These are phyloP conservation scores for Trametes elegans DNA, from an alignment of 768 basidiomycete genomes.

Conservation along the genomic window DNA sequence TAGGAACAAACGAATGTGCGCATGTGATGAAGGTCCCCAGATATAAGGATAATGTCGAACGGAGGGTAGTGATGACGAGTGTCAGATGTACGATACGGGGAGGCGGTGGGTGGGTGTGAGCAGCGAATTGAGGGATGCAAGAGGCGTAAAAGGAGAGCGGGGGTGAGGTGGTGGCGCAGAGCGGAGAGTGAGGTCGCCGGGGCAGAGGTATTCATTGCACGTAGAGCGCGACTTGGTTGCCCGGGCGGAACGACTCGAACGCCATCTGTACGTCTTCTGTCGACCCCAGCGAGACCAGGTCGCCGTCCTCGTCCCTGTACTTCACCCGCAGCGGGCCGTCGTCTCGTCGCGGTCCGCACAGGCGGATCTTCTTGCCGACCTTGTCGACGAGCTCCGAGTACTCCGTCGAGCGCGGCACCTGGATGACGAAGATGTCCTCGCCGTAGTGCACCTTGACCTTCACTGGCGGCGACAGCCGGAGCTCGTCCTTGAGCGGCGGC, in stretches of 20 bases:
- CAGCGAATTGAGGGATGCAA: slow-evolving; percentile 1
- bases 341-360: slow-evolving; percentile 80
- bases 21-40: slow-evolving; percentile 21
- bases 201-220: slow-evolving; percentile 53
- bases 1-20: slow-evolving; percentile 24
- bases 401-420: slow-evolving; percentile 76
- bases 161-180: slow-evolving; percentile 10
- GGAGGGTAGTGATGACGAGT: slow-evolving; percentile 14
- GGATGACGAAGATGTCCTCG: slow-evolving; percentile 93
- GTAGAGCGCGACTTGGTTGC: slow-evolving; percentile 79
- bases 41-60: slow-evolving; percentile 24
- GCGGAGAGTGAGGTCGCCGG: neutral
- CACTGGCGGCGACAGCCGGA: slow-evolving; percentile 59
- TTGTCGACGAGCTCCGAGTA: slow-evolving; percentile 84
- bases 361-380: slow-evolving; percentile 88
- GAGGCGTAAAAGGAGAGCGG: neutral
- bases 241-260: slow-evolving; percentile 78
- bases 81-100: slow-evolving; percentile 9
- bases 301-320: slow-evolving; percentile 91
- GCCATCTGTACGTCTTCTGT: slow-evolving; percentile 96
- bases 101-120: slow-evolving; percentile 8
- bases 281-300: slow-evolving; percentile 82
- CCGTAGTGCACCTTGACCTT: slow-evolving; percentile 95
- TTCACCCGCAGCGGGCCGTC: slow-evolving; percentile 83
- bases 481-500: slow-evolving; percentile 92